A percentile compares a stretch with the other conserved stretches of the same genome.
phyloP scores from a whole-genome alignment of 2,329 filamentous ascomycete species.

The Colletotrichum brevisporum region DNA sequence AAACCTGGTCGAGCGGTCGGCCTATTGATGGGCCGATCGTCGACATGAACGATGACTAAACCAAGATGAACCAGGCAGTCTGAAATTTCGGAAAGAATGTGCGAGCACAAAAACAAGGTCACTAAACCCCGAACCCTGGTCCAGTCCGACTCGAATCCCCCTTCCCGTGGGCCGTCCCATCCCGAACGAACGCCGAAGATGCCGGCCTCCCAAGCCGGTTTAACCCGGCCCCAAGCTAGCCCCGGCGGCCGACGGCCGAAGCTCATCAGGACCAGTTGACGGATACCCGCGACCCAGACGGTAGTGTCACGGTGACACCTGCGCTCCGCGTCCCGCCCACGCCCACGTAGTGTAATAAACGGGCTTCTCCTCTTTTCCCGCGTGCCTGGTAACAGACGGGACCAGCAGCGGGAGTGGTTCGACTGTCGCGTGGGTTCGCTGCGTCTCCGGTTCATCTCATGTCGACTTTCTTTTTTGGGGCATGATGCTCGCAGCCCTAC shows the following conservation, averaged over 20 bases:
- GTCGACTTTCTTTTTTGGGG: background rate
- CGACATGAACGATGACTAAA: too few relatives aligned
- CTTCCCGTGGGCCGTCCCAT: background rate
- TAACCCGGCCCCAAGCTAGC: constrained; percentile 12
- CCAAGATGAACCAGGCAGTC: too few relatives aligned
- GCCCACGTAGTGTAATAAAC: background rate
- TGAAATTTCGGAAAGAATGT: too few relatives aligned
- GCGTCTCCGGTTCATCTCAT: background rate
- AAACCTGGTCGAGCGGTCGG: too few relatives aligned
- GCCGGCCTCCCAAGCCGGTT: constrained; percentile 5
- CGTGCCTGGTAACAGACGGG: constrained; percentile 17
- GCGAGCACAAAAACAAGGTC: too few relatives aligned
- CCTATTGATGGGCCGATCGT: too few relatives aligned
- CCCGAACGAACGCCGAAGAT: constrained; percentile 24
- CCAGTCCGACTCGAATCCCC: background rate
- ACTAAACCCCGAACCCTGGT: constrained; percentile 7
- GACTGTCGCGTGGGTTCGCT: background rate
- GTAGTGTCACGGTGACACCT: constrained; percentile 9
- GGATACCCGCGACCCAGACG: background rate
- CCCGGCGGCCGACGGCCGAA: background rate
- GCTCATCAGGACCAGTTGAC: background rate
- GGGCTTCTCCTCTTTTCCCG: background rate
- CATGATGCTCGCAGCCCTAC: background rate
- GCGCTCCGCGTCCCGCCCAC: constrained; percentile 12
- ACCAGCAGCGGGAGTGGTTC: constrained; percentile 1